Evolutionary conservation across 768 basidiomycete genomes (phyloP).

Genomic region (Mycena pura): DNA sequence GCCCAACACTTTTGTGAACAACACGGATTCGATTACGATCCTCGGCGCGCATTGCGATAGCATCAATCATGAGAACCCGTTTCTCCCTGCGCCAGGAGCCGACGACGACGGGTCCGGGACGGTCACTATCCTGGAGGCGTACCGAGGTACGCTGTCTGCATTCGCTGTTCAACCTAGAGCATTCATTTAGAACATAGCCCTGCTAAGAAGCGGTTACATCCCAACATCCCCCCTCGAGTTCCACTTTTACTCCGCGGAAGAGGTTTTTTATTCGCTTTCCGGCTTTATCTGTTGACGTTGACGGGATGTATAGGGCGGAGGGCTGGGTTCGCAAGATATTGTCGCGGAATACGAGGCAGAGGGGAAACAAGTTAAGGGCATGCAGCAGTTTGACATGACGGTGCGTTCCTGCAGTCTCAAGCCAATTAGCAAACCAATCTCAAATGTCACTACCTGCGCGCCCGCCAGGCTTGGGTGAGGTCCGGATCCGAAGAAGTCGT

Average conservation of each 20-base stretch:
- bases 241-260: slow-evolving; percentile 42
- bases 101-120: slow-evolving; percentile 51
- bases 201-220: slow-evolving; percentile 32
- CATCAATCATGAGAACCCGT: slow-evolving; percentile 31
- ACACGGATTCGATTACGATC: slow-evolving; percentile 28
- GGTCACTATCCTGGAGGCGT: slow-evolving; percentile 58
- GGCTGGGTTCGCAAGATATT: slow-evolving; percentile 43
- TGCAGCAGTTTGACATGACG: slow-evolving; percentile 42
- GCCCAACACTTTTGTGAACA: slow-evolving; percentile 6
- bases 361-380: slow-evolving; percentile 46
- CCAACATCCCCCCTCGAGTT: slow-evolving; percentile 40
- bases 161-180: no score
- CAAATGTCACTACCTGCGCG: no score
- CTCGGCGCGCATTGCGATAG: slow-evolving; percentile 38
- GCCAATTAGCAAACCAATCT: slow-evolving; percentile 26
- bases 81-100: slow-evolving; percentile 33
- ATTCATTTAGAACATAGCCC: slow-evolving; percentile 26
- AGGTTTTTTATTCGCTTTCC: no score
- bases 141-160: slow-evolving; percentile 51
- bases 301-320: no score
- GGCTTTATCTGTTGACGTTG: no score
- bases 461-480: slow-evolving; percentile 33
- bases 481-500: slow-evolving; percentile 9
- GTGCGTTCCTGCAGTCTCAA: slow-evolving; percentile 20
- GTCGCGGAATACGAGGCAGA: slow-evolving; percentile 45